These are phyloP conservation scores for Durio zibethinus DNA, from an alignment of 345 rosid genomes.

Conservation along the genomic window DNA sequence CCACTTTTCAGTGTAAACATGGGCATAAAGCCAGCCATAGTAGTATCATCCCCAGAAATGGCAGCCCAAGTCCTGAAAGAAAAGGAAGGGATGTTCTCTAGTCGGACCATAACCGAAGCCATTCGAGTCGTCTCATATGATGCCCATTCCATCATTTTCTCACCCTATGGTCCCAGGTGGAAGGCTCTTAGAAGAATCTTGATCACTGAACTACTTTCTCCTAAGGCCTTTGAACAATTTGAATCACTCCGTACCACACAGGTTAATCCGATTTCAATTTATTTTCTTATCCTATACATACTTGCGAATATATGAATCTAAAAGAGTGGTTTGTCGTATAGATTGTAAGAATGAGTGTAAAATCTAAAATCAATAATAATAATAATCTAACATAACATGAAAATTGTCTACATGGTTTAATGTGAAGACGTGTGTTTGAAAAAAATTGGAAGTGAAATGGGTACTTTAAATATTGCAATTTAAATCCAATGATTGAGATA, in stretches of 20 bases:
- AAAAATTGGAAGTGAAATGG: too few relatives aligned
- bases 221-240: slow-evolving; percentile 14
- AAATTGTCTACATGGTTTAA: too few relatives aligned
- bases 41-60: slow-evolving; percentile 17
- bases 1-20: slow-evolving; percentile 12
- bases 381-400: too few relatives aligned
- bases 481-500: too few relatives aligned
- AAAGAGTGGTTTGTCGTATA: too few relatives aligned
- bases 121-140: slow-evolving; percentile 15
- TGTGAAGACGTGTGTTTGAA: too few relatives aligned
- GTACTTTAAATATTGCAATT: too few relatives aligned
- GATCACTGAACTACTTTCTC: slow-evolving; percentile 15
- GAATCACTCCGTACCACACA: slow-evolving; percentile 13
- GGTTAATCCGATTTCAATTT: not conserved
- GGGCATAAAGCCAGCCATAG: slow-evolving; percentile 18
- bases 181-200: slow-evolving; percentile 19
- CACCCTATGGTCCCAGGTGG: slow-evolving; percentile 22
- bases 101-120: slow-evolving; percentile 20
- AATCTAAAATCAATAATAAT: too few relatives aligned
- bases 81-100: slow-evolving; percentile 14
- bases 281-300: not conserved
- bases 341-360: too few relatives aligned
- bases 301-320: not conserved
- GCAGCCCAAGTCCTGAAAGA: not conserved
- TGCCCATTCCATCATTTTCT: slow-evolving; percentile 21